Percentiles rank a stretch among this genome's conserved stretches.
phyloP scores from a whole-genome alignment of 2,329 filamentous ascomycete genomes.

The Coniochaeta hoffmannii region DNA sequence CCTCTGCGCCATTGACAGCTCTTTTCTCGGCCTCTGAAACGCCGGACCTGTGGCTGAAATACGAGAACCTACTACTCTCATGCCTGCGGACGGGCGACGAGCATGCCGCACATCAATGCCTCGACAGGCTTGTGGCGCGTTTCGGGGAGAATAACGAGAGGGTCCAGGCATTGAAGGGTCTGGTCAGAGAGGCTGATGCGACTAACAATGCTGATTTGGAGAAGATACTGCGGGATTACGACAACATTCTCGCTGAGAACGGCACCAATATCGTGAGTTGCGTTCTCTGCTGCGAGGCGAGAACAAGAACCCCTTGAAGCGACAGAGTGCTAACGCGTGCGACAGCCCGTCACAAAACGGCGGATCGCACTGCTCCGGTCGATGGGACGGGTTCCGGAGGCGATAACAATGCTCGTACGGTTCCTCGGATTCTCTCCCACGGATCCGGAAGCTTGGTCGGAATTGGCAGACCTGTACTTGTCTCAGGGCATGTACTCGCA shows the following conservation, averaged over 20 bases:
- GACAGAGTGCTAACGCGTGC: constrained; percentile 24
- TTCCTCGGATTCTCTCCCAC: constrained; percentile 80
- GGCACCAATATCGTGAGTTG: constrained; percentile 68
- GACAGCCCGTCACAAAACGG: constrained; percentile 75
- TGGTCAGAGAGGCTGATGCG: constrained; percentile 80
- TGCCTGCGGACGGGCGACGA: constrained; percentile 83
- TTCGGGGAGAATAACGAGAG: constrained; percentile 83
- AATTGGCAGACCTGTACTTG: constrained; percentile 82
- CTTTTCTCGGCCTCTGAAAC: constrained; percentile 57
- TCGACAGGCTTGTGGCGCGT: constrained; percentile 67
- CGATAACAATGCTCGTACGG: constrained; percentile 64
- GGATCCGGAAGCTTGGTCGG: constrained; percentile 89
- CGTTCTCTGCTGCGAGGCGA: constrained; percentile 10
- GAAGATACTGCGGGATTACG: constrained; percentile 67
- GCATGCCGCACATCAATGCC: constrained; percentile 63
- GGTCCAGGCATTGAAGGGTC: constrained; percentile 72
- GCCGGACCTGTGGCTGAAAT: constrained; percentile 72
- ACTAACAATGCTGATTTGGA: constrained; percentile 57
- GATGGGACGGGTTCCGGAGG: constrained; percentile 62
- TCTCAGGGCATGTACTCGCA: constrained; percentile 72
- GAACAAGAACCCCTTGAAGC: background rate
- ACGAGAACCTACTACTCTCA: constrained; percentile 80
- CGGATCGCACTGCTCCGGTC: constrained; percentile 72
- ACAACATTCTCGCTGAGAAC: constrained; percentile 64
- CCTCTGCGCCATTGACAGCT: constrained; percentile 44